A percentile compares a stretch with the other conserved stretches of the same genome.
phyloP scores from a whole-genome alignment of 331 rosid species.

The Quercus phellos region DNA sequence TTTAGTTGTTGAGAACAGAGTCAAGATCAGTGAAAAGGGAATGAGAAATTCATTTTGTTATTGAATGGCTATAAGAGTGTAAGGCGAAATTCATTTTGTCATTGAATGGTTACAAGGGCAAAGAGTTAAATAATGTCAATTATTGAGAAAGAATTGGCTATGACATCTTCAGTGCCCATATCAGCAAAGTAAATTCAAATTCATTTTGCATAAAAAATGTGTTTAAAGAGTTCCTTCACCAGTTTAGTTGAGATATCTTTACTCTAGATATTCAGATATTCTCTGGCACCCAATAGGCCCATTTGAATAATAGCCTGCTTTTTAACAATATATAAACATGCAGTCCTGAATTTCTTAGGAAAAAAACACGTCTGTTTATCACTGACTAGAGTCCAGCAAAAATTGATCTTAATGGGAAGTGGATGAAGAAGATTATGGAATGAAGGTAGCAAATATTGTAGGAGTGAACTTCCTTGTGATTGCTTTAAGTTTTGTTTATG shows the following conservation, averaged over 20 bases:
- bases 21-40: background rate
- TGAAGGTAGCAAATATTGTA: background rate
- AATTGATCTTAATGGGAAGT: background rate
- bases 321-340: background rate
- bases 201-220: background rate
- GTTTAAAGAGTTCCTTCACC: background rate
- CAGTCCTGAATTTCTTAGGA: background rate
- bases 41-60: background rate
- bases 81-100: background rate
- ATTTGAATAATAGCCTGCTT: background rate
- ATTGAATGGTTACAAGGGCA: background rate
- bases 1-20: background rate
- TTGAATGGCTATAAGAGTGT: no score
- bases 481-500: background rate
- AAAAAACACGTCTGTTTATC: background rate
- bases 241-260: background rate
- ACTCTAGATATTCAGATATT: background rate
- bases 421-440: background rate
- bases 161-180: background rate
- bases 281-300: background rate
- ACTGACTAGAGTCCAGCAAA: background rate
- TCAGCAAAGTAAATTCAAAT: background rate
- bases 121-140: background rate
- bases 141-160: background rate
- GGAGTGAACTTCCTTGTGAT: background rate